Base-by-base conservation (phyloP, 495 filamentous ascomycete genomes). In the Aspergillus kassunensis region DNA sequence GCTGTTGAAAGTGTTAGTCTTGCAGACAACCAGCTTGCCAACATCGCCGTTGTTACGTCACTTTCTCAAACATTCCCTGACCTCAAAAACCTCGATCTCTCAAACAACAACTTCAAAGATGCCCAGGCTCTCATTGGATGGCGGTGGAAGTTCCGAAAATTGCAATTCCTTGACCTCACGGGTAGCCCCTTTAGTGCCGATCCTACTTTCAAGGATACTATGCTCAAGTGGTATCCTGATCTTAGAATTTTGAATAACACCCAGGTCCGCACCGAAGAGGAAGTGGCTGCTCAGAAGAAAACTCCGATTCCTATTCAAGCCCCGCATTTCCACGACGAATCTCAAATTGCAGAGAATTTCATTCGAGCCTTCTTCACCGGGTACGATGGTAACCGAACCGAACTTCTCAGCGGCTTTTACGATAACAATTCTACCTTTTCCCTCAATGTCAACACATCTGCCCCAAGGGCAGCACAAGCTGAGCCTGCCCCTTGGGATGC, bases 31-130 rank as follows among this genome's bases (percentile, higher is more conserved):
- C 77, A 80, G 41, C 82, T 97, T 21, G 68, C 77, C 20, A 81
- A 86, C 53, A 75, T 96, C 41, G 52, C 69, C 16, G 78, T 83
- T 27, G 85, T 98, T 37, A 85, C 82, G 12, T 71, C 80, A 0
- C 77, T 98, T 11, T 80, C 89, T 15, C 71, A 80, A 33, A 86
- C 87, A 0, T 85, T 98, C 41, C 89, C 92, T 1, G 81, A 86
- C 54, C 68, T 97, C 48, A 85, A 90, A 61, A 89, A 93, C 46
- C 79, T 96, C 10, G 90, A 95, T 54, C 78, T 96, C 3, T 91
- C 87, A 27, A 77, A 81, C 67, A 96, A 96, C 72, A 80, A 84
- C 25, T 77, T 96, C 58, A 73, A 76, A 49, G 76, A 80, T 49
- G 57, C 83, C 1, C 75, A 80, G 13, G 65, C 75, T 0, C 61